Base-by-base conservation (phyloP, 192 early-diverging fungal genomes). In the Umbelopsis isabellina region DNA sequence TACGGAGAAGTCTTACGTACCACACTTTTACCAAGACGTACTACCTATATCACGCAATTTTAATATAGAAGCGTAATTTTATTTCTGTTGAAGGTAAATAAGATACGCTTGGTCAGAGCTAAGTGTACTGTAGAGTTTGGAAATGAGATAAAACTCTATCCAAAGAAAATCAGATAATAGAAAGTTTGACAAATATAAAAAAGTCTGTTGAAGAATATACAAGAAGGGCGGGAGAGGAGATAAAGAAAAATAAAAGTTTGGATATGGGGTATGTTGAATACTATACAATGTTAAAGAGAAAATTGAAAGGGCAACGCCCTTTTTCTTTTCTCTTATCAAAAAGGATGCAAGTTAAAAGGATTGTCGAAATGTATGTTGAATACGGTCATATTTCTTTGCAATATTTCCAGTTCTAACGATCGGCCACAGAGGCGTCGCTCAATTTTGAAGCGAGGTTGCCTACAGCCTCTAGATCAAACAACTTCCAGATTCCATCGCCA, bases 401-500 rank as follows among this genome's bases (percentile, higher is more conserved):
- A 30, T 30, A 61, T 41, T 41, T 41, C 55, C 25, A 35, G 52
- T n/a, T 27, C 33, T 61, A 61, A 61, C 55, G 55, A 16, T 61
- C 55, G 30, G 55, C 55, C 11, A 61, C 55, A 25, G 27, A 35
- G 27, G 30, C 8, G 9, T 69, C 67, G 49, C 58, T 77, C 9
- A 77, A 20, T 46, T 69, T 77, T 21, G 51, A 67, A 8, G 70
- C 58, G 21, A 77, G 46, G 21, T 73, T 70, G 33, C 73, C 78
- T 23, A 69, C 74, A 68, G 72, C 72, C 35, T 80, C 78, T 23
- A 80, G 27, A 21, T 88, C 80, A 58, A 95, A 87, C 49, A 95
- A 72, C 46, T 89, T 83, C 72, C 88, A 95, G 44, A 95, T 90
- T 33, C 82, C 84, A 68, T 82, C 82, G 22, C 78, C 76, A 52